Base-by-base conservation (phyloP, 441 rosid species). In the Pelargonium fulgidum region DNA sequence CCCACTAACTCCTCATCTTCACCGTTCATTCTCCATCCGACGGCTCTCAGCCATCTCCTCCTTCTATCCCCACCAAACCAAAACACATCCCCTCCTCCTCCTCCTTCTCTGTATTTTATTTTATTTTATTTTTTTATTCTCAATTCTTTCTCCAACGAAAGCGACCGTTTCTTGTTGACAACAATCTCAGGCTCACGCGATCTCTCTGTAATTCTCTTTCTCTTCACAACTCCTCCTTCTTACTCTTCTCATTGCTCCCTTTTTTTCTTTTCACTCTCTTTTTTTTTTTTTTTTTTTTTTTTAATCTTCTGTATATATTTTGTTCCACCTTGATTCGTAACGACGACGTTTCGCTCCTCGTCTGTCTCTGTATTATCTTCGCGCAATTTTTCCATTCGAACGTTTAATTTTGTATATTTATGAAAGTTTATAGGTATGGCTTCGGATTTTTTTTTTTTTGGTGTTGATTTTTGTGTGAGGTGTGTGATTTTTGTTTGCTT, bases 51-150 rank as follows among this genome's bases (percentile, higher is more conserved):
- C 14, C 8, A 56, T 17, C 62, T 56, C 62, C 62, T 17, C 41
- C 62, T 36, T 19, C 62, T 56, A 26, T 56, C 62, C 62, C 62
- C 62, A 56, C 62, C 62, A 56, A 20, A 56, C 19, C 62, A 56
- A 20, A 56, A 16, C 54, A 48, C 54, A 48, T 14, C 20, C 41
- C 62, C 8, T 36, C 8, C 41, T 33, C 39, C 39, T 54, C 61
- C 39, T 36, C 3, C 26, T 56, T 22, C 29, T 24, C 4, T 56
- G 7, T 7, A 17, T 17, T 48, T 48, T 48, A 48, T 48, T 48
- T 9, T 45, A 1, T 10, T 47, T 47, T 24, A 24, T 24, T 10
- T 47, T 47, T 47, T 45, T 48, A 11, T 4, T 48, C 14, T 48
- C 14, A 48, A 48, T 48, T 13, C 14, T 48, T 48, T 48, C 54